A percentile compares a stretch with the other conserved stretches of the same genome.
Evolutionary conservation across 2,329 filamentous ascomycete species (phyloP).

Genomic region (Epichloe brachyelytri): DNA sequence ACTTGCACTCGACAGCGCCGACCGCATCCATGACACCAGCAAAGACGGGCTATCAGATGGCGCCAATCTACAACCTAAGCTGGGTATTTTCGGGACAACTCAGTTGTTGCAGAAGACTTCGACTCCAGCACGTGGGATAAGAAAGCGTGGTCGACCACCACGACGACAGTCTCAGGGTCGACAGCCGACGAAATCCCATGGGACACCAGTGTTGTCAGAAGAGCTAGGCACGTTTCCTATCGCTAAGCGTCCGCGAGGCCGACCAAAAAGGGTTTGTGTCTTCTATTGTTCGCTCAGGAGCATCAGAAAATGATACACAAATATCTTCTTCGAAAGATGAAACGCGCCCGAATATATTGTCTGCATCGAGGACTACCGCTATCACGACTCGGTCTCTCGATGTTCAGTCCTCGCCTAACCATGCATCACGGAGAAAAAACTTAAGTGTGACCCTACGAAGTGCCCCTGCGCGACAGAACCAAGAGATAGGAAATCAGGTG

Average conservation of each 20-base stretch:
- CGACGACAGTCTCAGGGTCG: constrained; percentile 12
- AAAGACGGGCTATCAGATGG: constrained; percentile 6
- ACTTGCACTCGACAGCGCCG: neutral
- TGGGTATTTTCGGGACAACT: neutral
- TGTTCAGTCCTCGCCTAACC: neutral
- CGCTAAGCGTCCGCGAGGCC: constrained; percentile 14
- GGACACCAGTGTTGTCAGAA: neutral
- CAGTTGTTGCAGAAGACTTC: neutral
- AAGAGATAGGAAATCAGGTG: neutral
- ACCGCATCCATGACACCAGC: neutral
- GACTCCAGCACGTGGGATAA: constrained; percentile 3
- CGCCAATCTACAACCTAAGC: neutral
- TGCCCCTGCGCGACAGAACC: neutral
- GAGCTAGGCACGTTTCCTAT: neutral
- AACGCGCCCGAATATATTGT: neutral
- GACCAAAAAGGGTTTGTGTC: constrained; percentile 12
- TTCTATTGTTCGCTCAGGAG: neutral
- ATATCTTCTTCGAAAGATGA: neutral
- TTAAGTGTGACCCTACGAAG: neutral
- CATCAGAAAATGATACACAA: neutral
- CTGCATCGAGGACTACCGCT: neutral
- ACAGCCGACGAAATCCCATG: neutral
- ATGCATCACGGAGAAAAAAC: neutral
- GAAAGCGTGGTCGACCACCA: constrained; percentile 20
- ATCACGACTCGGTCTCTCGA: neutral